Evolutionary conservation across 805 yeast genomes (phyloP).

Genomic region (Yarrowia alimentaria): DNA sequence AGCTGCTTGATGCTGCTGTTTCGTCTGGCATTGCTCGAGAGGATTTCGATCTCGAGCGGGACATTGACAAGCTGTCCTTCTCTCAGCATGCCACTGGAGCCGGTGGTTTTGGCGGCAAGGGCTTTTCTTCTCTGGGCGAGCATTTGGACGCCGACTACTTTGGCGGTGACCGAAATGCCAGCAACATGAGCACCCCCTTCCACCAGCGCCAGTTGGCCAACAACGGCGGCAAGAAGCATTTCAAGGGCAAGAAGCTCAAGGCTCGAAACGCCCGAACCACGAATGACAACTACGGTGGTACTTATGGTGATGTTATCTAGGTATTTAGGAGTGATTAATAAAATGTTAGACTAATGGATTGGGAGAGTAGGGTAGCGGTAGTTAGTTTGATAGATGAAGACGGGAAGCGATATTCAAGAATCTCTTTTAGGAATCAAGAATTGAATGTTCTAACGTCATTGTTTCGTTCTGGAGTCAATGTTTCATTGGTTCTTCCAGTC

Average conservation of each 20-base stretch:
- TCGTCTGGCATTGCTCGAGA: conserved; percentile 35
- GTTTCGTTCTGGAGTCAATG: too few species aligned
- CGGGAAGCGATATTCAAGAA: too few species aligned
- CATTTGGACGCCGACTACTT: conserved; percentile 87
- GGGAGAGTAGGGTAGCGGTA: too few species aligned
- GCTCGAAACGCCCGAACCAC: conserved; percentile 35
- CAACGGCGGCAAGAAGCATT: conserved; percentile 59
- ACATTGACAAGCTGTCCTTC: conserved; percentile 70
- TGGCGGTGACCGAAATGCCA: conserved; percentile 60
- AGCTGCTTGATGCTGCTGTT: conserved; percentile 52
- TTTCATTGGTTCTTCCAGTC: too few species aligned
- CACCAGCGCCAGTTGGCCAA: conserved; percentile 45
- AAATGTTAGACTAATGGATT: too few species aligned
- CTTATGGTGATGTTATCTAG: conserved; percentile 19
- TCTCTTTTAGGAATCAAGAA: too few species aligned
- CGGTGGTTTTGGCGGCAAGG: conserved; percentile 40
- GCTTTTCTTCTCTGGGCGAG: conserved; percentile 64
- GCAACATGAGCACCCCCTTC: conserved; percentile 68
- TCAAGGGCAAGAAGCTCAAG: conserved; percentile 72
- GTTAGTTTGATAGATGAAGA: too few species aligned
- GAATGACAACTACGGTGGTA: conserved; percentile 27
- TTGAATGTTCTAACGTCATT: too few species aligned
- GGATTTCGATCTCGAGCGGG: conserved; percentile 63
- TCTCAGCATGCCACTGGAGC: conserved; percentile 68
- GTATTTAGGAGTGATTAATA: too few species aligned